phyloP scores from a whole-genome alignment of 1,139 yeast genomes.

The Geotrichum bryndzae region DNA sequence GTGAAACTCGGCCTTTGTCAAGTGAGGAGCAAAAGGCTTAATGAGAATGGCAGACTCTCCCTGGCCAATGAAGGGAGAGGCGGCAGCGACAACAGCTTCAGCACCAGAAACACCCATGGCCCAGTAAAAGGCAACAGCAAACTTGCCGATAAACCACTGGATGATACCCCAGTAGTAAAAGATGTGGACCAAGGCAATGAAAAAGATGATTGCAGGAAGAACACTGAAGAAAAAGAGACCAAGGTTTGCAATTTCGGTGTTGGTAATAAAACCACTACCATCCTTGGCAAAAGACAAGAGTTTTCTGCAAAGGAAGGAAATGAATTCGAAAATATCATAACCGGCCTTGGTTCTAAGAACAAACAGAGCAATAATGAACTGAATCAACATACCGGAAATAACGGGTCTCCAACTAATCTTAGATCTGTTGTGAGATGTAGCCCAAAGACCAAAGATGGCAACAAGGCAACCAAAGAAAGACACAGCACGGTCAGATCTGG shows the following conservation, averaged over 20 bases:
- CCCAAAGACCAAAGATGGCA: slow-evolving; percentile 43
- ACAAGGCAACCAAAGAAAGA: slow-evolving; percentile 55
- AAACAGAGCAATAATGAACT: slow-evolving; percentile 55
- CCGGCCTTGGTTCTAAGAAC: slow-evolving; percentile 58
- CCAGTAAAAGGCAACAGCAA: slow-evolving; percentile 59
- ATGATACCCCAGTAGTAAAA: slow-evolving; percentile 56
- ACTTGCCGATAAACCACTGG: slow-evolving; percentile 58
- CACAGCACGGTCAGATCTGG: slow-evolving; percentile 50
- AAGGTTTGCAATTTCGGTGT: slow-evolving; percentile 1
- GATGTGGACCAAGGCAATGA: slow-evolving; percentile 58
- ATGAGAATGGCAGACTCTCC: slow-evolving; percentile 63
- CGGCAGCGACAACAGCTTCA: slow-evolving; percentile 64
- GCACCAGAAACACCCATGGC: slow-evolving; percentile 58
- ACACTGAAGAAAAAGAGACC: slow-evolving; percentile 50
- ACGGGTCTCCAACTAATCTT: slow-evolving; percentile 57
- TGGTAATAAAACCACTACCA: slow-evolving; percentile 59
- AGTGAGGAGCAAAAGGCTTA: slow-evolving; percentile 55
- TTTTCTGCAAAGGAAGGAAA: slow-evolving; percentile 54
- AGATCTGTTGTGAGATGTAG: slow-evolving; percentile 45
- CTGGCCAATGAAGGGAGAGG: slow-evolving; percentile 64
- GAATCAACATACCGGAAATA: slow-evolving; percentile 57
- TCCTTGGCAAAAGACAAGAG: slow-evolving; percentile 56
- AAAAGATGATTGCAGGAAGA: slow-evolving; percentile 58
- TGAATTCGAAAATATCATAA: slow-evolving; percentile 58
- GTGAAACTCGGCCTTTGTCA: slow-evolving; percentile 59